Conservation (phyloP, 75 land plant genomes). For the Cryptomeria japonica region DNA sequence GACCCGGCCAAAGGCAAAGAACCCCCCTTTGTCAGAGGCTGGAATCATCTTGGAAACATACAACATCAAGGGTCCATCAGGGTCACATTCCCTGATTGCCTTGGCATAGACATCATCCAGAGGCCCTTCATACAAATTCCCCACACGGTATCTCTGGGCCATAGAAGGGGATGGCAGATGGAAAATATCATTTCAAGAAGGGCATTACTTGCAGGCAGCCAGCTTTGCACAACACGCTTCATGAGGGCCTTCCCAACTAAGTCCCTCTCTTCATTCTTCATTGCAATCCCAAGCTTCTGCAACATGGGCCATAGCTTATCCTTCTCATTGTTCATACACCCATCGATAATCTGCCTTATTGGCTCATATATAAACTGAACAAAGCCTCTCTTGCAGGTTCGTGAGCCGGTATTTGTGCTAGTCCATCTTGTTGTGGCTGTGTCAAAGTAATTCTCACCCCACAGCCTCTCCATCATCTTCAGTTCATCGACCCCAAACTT, state of each 20-base stretch:
- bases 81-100: constrained; percentile 84
- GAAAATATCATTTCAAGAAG: constrained; percentile 84
- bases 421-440: constrained; percentile 94
- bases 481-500: constrained; percentile 91
- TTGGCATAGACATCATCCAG: constrained; percentile 74
- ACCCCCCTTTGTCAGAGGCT: constrained; percentile 74
- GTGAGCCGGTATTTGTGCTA: constrained; percentile 70
- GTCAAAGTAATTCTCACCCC: constrained; percentile 97
- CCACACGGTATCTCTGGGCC: constrained; percentile 85
- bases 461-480: constrained; percentile 96
- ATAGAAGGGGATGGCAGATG: constrained; percentile 77
- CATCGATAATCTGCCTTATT: constrained; percentile 83
- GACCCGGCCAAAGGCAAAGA: constrained; percentile 60
- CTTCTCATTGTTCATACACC: constrained; percentile 93
- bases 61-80: constrained; percentile 71
- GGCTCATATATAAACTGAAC: constrained; percentile 96
- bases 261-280: constrained; percentile 86
- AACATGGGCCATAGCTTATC: constrained; percentile 98
- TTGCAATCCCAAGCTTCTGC: constrained; percentile 53
- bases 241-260: constrained; percentile 73
- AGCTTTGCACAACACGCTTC: constrained; percentile 90
- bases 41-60: constrained; percentile 93
- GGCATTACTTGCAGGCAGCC: constrained; percentile 82
- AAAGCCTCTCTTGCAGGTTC: constrained; percentile 85
- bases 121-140: constrained; percentile 84